Evolutionary conservation across 1,284 basidiomycete genomes (phyloP).

Genomic region (Ganoderma resinaceum): DNA sequence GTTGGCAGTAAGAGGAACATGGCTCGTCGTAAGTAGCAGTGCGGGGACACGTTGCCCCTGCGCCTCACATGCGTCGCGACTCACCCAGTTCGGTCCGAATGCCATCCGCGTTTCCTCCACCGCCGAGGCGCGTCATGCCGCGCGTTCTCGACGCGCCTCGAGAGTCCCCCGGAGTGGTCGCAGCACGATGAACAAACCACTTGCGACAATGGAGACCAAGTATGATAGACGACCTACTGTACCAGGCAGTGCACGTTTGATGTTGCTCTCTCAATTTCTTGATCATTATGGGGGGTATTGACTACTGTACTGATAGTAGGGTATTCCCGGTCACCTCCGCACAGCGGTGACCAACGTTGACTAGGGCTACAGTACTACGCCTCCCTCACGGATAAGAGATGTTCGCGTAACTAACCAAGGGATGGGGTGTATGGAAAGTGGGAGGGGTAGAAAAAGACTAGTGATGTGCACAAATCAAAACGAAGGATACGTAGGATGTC

Average conservation of each 20-base stretch:
- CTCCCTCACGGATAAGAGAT: slow-evolving; percentile 6
- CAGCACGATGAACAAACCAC: not conserved
- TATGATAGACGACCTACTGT: no score
- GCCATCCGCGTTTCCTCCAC: not conserved
- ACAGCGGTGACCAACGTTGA: slow-evolving; percentile 5
- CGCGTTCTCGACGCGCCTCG: slow-evolving; percentile 10
- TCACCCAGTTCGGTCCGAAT: not conserved
- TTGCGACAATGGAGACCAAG: no score
- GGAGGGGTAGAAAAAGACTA: slow-evolving; percentile 19
- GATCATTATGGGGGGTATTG: slow-evolving; percentile 21
- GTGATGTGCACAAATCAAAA: slow-evolving; percentile 22
- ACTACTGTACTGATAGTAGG: slow-evolving; percentile 18
- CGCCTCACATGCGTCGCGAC: slow-evolving; percentile 1
- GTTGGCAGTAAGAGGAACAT: not conserved
- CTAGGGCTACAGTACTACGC: slow-evolving; percentile 29
- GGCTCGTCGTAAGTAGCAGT: not conserved
- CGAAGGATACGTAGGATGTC: slow-evolving; percentile 7
- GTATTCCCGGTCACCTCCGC: slow-evolving; percentile 14
- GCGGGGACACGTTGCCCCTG: slow-evolving; percentile 21
- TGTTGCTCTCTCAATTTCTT: not conserved
- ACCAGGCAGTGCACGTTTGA: not conserved
- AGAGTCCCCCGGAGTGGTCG: not conserved
- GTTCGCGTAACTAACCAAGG: slow-evolving; percentile 18
- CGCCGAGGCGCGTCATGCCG: slow-evolving; percentile 20
- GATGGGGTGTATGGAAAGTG: not conserved